phyloP scores from a whole-genome alignment of 176 grass and related monocot species.

The Elaeis guineensis region DNA sequence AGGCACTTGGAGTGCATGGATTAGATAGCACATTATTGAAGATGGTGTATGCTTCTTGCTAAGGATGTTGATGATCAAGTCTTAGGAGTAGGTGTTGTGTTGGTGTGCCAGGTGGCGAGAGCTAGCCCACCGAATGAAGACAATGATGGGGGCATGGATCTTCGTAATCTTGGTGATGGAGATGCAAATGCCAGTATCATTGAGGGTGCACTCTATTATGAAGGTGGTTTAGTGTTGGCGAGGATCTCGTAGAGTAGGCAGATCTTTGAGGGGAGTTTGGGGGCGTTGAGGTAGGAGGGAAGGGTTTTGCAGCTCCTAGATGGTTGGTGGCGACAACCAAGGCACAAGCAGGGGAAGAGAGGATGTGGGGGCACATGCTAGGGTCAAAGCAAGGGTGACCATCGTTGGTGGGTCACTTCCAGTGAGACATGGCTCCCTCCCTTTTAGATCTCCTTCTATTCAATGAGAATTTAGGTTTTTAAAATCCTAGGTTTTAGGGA shows the following conservation, averaged over 20 bases:
- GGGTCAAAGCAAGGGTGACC: too few species aligned
- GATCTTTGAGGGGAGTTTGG: constrained; percentile 22
- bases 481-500: too few species aligned
- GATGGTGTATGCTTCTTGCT: constrained; percentile 42
- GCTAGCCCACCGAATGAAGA: constrained; percentile 80
- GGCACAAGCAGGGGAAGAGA: background rate
- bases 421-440: too few species aligned
- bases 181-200: constrained; percentile 29
- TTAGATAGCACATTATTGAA: constrained; percentile 52
- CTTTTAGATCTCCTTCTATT: too few species aligned
- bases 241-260: constrained; percentile 35
- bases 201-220: constrained; percentile 28
- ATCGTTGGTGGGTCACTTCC: too few species aligned
- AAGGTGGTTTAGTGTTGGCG: constrained; percentile 5
- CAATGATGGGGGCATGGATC: constrained; percentile 33
- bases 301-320: constrained; percentile 7
- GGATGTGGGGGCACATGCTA: constrained; percentile 20
- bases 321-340: background rate
- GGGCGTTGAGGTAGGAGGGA: constrained; percentile 34
- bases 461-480: too few species aligned
- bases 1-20: constrained; percentile 57
- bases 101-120: constrained; percentile 37
- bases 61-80: constrained; percentile 74
- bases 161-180: constrained; percentile 50
- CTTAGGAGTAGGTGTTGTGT: constrained; percentile 75